Base-by-base conservation (phyloP, 169 alveolate species). In the Plasmodium gallinaceum region DNA sequence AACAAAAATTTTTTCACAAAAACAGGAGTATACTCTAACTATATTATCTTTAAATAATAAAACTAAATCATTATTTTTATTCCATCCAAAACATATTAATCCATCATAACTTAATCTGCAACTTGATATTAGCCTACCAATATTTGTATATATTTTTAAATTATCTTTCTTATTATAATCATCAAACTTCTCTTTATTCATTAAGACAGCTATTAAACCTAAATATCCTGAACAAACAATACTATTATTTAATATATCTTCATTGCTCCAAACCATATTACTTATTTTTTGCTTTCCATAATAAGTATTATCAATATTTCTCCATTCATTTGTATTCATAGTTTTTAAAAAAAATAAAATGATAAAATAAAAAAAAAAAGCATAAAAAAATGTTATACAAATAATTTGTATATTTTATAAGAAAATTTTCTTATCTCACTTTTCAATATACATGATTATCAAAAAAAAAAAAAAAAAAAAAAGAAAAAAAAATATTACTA, bases 41-140 rank as follows among this genome's bases (percentile, higher is more conserved):
- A 93, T 92, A 20, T 91, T 93, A 68, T 93, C 96, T 14, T 90
- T 69, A 85, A 93, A 93, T 42, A 93, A 74, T 65, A 92, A 92
- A 39, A 93, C 89, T 73, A 93, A 20, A 9, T 78, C 89, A 66
- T 78, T 78, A 42, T 78, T 66, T 78, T 78, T 78, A 69, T 78
- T 78, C 89, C 89, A 78, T 7, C 89, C 89, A 64, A 78, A 64
- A 57, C 89, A 78, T 66, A 78, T 78, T 65, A 78, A 57, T 60
- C 76, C 76, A 64, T 78, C 89, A 20, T 51, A 78, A 54, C 37
- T 78, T 78, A 78, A 65, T 22, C 61, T 26, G 42, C 89, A 78
- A 39, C 89, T 78, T 5, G 89, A 78, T 78, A 78, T 64, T 46
- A 78, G 48, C 42, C 89, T 78, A 32, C 89, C 89, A 46, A 78